A percentile compares a stretch with the other conserved stretches of the same genome.
Conservation (phyloP, 257 asterid genomes). For the Cruciata laevipes region DNA sequence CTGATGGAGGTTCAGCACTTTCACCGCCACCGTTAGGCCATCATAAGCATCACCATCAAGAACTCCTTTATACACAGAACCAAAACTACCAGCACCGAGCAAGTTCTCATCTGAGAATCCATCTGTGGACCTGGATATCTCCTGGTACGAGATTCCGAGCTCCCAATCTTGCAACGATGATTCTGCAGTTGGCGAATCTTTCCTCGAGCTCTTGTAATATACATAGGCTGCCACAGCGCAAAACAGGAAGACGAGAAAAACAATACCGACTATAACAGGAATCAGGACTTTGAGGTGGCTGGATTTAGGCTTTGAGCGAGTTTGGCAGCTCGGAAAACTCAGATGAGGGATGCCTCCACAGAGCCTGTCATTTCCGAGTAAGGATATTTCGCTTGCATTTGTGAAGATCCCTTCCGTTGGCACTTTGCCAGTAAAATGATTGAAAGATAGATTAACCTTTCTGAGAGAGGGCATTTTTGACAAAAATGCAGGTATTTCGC, state of each 20-base stretch:
- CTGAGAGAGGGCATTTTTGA: slow-evolving; percentile 18
- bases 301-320: neutral
- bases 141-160: slow-evolving; percentile 22
- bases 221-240: slow-evolving; percentile 10
- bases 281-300: slow-evolving; percentile 12
- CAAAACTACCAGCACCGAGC: slow-evolving; percentile 36
- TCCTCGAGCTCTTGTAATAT: slow-evolving; percentile 6
- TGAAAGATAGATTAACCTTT: slow-evolving; percentile 33
- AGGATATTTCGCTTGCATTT: slow-evolving; percentile 22
- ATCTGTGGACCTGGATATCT: slow-evolving; percentile 24
- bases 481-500: slow-evolving; percentile 18
- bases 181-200: neutral
- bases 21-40: slow-evolving; percentile 24
- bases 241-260: slow-evolving; percentile 3
- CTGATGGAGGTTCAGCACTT: slow-evolving; percentile 26
- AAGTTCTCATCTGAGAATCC: slow-evolving; percentile 31
- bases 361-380: slow-evolving; percentile 22
- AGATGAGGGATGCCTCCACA: slow-evolving; percentile 34
- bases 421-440: slow-evolving; percentile 32
- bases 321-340: slow-evolving; percentile 18
- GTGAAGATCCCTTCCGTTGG: slow-evolving; percentile 31
- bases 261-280: slow-evolving; percentile 6
- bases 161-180: slow-evolving; percentile 13
- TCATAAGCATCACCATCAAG: neutral
- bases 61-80: slow-evolving; percentile 32